These are phyloP conservation scores for Thalassiosira livingstoniorum DNA, from an alignment of 352 stramenopile genomes.

Conservation along the genomic window DNA sequence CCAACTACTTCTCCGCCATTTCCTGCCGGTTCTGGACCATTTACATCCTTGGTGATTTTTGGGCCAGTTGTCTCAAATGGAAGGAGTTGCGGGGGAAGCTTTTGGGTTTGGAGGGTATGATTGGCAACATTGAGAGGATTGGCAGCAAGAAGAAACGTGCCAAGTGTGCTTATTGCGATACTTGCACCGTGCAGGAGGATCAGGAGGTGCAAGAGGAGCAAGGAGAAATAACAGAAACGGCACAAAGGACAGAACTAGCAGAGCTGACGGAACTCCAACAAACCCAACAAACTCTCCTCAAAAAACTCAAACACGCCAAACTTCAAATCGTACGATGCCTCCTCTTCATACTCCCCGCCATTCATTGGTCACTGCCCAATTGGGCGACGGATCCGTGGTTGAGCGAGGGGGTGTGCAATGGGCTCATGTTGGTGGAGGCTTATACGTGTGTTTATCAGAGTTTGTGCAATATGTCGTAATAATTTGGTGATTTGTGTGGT, in stretches of 20 bases:
- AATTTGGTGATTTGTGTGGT: no score
- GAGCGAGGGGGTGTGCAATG: constrained; percentile 56
- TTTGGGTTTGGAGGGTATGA: constrained; percentile 24
- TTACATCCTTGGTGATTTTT: constrained; percentile 75
- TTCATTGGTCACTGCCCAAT: constrained; percentile 78
- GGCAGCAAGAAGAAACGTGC: no score
- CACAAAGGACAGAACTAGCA: neutral
- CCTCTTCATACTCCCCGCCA: constrained; percentile 70
- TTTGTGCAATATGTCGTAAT: constrained; percentile 36
- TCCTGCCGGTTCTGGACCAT: constrained; percentile 73
- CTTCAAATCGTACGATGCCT: constrained; percentile 71
- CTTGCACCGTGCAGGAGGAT: no score
- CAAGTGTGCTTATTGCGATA: no score
- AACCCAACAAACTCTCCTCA: constrained; percentile 28
- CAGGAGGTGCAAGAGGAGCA: no score
- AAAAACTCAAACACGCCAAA: constrained; percentile 52
- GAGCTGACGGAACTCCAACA: constrained; percentile 17
- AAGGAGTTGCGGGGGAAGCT: constrained; percentile 49
- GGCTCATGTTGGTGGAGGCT: constrained; percentile 70
- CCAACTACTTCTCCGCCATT: constrained; percentile 60
- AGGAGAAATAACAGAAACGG: neutral
- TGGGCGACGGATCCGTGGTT: constrained; percentile 76
- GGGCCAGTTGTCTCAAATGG: constrained; percentile 53
- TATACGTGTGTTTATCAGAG: constrained; percentile 76
- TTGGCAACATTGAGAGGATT: no score